These are phyloP conservation scores for Epichloe glyceriae DNA, from an alignment of 2,329 filamentous ascomycete genomes.

Conservation along the genomic window DNA sequence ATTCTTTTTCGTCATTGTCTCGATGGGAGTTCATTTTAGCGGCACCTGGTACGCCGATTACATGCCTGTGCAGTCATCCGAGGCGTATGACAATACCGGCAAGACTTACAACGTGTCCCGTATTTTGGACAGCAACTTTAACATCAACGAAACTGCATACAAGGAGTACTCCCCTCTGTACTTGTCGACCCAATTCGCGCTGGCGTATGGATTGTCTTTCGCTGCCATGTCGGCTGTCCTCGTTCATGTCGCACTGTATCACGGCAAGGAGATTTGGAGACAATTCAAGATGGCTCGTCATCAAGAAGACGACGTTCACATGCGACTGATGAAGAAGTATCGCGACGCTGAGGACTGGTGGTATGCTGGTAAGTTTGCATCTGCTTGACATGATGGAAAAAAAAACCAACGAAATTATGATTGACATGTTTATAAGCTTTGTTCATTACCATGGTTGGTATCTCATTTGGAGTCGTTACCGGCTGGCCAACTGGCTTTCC, in stretches of 20 bases:
- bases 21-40: constrained; percentile 45
- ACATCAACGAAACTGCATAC: constrained; percentile 50
- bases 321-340: constrained; percentile 50
- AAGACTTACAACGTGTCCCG: constrained; percentile 43
- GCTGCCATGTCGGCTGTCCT: constrained; percentile 52
- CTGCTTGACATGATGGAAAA: background rate
- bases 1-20: constrained; percentile 42
- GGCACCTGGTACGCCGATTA: constrained; percentile 45
- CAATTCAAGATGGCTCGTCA: constrained; percentile 41
- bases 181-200: constrained; percentile 47
- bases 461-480: constrained; percentile 41
- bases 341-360: constrained; percentile 47
- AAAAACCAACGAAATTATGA: background rate
- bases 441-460: constrained; percentile 38
- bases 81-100: constrained; percentile 53
- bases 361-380: constrained; percentile 35
- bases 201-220: constrained; percentile 51
- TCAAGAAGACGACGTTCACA: constrained; percentile 46
- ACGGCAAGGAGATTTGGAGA: constrained; percentile 40
- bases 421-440: constrained; percentile 19
- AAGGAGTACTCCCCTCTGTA: constrained; percentile 52
- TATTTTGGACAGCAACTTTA: constrained; percentile 42
- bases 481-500: constrained; percentile 45
- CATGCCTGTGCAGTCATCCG: constrained; percentile 46
- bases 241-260: constrained; percentile 41